Base-by-base conservation (phyloP, 176 grass and related monocot species). In the Metroxylon sagu region DNA sequence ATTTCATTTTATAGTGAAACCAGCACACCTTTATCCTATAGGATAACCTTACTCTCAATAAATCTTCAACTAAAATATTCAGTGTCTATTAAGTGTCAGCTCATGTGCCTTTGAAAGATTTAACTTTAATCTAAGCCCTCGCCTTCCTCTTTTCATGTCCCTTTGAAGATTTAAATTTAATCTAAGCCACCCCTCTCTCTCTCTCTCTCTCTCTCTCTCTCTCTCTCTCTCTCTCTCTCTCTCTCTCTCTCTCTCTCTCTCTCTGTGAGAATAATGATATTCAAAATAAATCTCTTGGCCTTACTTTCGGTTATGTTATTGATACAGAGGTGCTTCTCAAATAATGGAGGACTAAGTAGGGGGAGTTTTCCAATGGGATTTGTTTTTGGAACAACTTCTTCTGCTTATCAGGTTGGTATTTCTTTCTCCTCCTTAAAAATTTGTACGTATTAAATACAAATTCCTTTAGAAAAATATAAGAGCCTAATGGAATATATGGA, bases 321-420 rank as follows among this genome's bases (percentile, higher is more conserved):
- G 29, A 39, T 3, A 54, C 71, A 27, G 26, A 79, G 55, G 51
- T 69, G 74, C 59, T 71, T 60, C 29, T 77, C 75, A 70, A 57
- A 72, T 30, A 67, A 62, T 50, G 54, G 26, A 79, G 70, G 60
- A 29, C 78, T 97, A 21, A 88, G 68, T 53, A 79, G 92, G 53
- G 60, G 74, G 18, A 91, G 84, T 60, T 97, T 97, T 49, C 92
- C 92, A 21, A 27, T 85, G 55, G 87, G 87, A 1, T 97, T 97
- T 73, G 78, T 88, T 7, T 97, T 97, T 78, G 92, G 92, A 74
- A 91, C 84, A 52, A 87, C 92, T 62, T 77, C 92, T 65, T 78
- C 92, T 48, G 68, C 92, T 7, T 97, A 88, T 53, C 92, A 97
- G 92, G 92, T 97, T 8, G 52, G 29, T 21, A 3, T 54, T 54